A percentile compares a stretch with the other conserved stretches of the same genome.
These are phyloP conservation scores for Globisporangium radiosum DNA, from an alignment of 352 stramenopile species.

Conservation along the genomic window DNA sequence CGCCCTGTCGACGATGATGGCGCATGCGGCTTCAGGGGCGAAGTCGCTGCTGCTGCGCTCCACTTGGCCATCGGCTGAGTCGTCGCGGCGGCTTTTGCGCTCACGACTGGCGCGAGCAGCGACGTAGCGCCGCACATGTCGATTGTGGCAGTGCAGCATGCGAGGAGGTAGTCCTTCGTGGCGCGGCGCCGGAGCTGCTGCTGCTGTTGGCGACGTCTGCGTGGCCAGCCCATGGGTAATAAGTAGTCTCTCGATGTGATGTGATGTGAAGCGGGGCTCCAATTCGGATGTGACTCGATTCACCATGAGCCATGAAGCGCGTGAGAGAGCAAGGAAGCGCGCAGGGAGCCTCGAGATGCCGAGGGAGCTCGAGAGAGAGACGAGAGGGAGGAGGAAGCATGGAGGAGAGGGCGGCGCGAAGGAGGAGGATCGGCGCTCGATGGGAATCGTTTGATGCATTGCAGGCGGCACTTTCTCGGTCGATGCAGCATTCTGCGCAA, in stretches of 20 bases:
- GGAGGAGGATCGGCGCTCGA: too few species aligned
- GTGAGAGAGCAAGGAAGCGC: background rate
- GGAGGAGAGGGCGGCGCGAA: too few species aligned
- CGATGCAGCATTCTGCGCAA: too few species aligned
- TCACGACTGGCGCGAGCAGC: background rate
- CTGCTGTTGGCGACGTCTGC: conserved; percentile 15
- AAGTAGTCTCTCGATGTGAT: background rate
- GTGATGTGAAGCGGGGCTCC: conserved; percentile 2
- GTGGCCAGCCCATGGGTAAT: conserved; percentile 12
- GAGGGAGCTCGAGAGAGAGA: background rate
- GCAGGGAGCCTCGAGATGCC: background rate
- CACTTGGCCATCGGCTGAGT: background rate
- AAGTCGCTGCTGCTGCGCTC: background rate
- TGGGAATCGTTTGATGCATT: too few species aligned
- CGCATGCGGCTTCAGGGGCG: conserved; percentile 3
- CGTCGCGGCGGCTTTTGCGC: background rate
- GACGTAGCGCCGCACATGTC: background rate
- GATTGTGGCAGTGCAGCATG: background rate
- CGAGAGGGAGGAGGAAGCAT: too few species aligned
- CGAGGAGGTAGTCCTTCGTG: conserved; percentile 6
- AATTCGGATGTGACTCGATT: conserved; percentile 14
- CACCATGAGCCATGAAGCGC: background rate
- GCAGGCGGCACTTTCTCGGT: too few species aligned
- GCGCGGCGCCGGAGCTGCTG: conserved; percentile 14
- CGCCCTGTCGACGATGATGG: background rate